Percentiles rank a stretch among this genome's conserved stretches.
phyloP scores from a whole-genome alignment of 345 rosid species.

The Passiflora organensis region DNA sequence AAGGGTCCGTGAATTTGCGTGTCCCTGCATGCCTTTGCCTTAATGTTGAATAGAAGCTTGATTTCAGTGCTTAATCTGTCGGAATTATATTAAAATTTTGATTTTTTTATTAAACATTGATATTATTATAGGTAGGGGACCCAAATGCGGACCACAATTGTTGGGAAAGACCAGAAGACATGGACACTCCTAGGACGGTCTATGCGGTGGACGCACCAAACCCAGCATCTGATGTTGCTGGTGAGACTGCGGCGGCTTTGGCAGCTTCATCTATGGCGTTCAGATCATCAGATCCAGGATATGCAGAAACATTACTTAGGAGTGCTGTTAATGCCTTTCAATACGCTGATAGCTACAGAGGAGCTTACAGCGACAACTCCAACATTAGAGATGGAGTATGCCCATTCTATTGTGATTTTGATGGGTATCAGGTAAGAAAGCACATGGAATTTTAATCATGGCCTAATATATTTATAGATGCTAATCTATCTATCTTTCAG shows the following conservation, averaged over 20 bases:
- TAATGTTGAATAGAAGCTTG: too few species aligned
- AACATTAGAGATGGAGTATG: conserved; percentile 65
- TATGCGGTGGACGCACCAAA: conserved; percentile 78
- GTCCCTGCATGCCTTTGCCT: too few species aligned
- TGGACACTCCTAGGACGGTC: conserved; percentile 82
- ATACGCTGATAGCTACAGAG: conserved; percentile 72
- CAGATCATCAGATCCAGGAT: conserved; percentile 69
- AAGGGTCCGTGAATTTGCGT: background rate
- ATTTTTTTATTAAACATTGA: too few species aligned
- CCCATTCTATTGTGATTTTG: conserved; percentile 93
- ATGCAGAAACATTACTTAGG: conserved; percentile 63
- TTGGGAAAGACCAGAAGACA: conserved; percentile 98
- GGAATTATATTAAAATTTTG: too few species aligned
- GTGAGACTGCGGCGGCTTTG: conserved; percentile 80
- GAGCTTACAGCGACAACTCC: conserved; percentile 85
- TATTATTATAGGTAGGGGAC: conserved; percentile 67
- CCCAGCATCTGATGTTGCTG: conserved; percentile 87
- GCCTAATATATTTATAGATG: too few species aligned
- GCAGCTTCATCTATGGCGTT: conserved; percentile 89
- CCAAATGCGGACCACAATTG: conserved; percentile 75
- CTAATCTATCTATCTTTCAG: too few species aligned
- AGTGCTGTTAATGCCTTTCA: conserved; percentile 54
- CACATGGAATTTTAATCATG: too few species aligned
- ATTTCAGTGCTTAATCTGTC: background rate
- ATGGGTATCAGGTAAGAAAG: conserved; percentile 75